phyloP scores from a whole-genome alignment of 768 basidiomycete genomes.

The Naematelia aurantialba region DNA sequence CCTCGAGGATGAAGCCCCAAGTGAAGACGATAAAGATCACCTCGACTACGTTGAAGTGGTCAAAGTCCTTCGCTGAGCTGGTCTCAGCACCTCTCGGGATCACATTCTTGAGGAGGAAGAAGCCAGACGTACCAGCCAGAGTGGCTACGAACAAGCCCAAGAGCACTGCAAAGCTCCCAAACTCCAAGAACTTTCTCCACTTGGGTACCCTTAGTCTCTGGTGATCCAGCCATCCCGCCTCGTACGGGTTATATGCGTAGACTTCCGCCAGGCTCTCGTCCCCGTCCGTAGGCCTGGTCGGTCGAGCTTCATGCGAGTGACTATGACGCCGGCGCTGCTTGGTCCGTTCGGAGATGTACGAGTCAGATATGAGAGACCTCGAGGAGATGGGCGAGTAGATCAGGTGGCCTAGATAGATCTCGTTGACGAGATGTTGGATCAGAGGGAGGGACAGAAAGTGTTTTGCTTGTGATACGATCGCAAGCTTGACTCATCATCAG shows the following conservation, averaged over 20 bases:
- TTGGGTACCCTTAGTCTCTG: constrained; percentile 79
- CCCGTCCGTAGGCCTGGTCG: constrained; percentile 1
- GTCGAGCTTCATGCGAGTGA: constrained; percentile 13
- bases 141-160: constrained; percentile 69
- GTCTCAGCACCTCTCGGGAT: constrained; percentile 5
- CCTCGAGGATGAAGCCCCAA: constrained; percentile 72
- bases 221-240: constrained; percentile 64
- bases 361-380: constrained; percentile 79
- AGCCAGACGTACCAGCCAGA: constrained; percentile 60
- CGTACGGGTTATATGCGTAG: constrained; percentile 46
- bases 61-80: constrained; percentile 58
- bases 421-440: constrained; percentile 79
- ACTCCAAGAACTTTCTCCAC: constrained; percentile 58
- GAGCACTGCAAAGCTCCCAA: constrained; percentile 69
- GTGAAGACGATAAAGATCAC: constrained; percentile 70
- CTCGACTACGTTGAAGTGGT: constrained; percentile 62
- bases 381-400: constrained; percentile 54
- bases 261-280: constrained; percentile 34
- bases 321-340: constrained; percentile 63
- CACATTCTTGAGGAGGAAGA: background rate
- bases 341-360: constrained; percentile 65
- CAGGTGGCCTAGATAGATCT: constrained; percentile 67
- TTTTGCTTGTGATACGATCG: constrained; percentile 80
- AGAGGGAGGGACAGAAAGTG: constrained; percentile 76
- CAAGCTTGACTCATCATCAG: too few relatives aligned